phyloP scores from a whole-genome alignment of 208 protist genomes.

The Wallacemonas sp. region DNA sequence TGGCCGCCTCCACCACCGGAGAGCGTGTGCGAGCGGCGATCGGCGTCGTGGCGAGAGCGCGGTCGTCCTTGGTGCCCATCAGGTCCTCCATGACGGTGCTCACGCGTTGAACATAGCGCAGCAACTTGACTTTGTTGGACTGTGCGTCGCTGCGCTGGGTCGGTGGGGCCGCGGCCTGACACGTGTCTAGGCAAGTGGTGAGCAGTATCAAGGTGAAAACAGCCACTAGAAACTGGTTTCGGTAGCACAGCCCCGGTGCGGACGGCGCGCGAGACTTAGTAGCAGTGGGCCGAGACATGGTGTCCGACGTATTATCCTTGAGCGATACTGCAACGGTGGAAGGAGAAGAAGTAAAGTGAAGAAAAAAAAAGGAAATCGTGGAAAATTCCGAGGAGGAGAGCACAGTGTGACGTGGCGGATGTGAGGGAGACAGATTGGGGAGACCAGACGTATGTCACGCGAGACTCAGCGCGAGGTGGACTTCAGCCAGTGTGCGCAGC shows the following conservation, averaged over 20 bases:
- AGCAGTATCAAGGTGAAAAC: neutral
- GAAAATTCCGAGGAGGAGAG: neutral
- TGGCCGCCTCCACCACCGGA: too few relatives aligned
- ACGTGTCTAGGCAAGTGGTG: neutral
- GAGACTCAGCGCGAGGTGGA: too few relatives aligned
- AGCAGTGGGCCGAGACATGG: too few relatives aligned
- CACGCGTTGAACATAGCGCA: conserved; percentile 30
- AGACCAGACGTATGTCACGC: too few relatives aligned
- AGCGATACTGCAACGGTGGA: neutral
- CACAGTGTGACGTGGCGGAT: too few relatives aligned
- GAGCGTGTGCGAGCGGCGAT: too few relatives aligned
- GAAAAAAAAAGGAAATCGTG: neutral
- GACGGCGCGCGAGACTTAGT: too few relatives aligned
- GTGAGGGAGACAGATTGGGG: too few relatives aligned
- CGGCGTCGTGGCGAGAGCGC: neutral
- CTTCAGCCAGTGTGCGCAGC: too few relatives aligned
- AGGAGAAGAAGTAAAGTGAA: neutral
- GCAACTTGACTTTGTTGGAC: conserved; percentile 2
- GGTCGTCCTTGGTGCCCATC: neutral
- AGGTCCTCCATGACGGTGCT: conserved; percentile 24
- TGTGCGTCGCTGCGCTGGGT: neutral
- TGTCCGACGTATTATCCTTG: too few relatives aligned
- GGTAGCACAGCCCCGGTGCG: neutral
- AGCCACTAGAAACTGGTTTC: neutral
- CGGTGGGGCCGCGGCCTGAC: neutral